Conservation (phyloP, 2,329 filamentous ascomycete genomes). For the Hypoxylon sp. region DNA sequence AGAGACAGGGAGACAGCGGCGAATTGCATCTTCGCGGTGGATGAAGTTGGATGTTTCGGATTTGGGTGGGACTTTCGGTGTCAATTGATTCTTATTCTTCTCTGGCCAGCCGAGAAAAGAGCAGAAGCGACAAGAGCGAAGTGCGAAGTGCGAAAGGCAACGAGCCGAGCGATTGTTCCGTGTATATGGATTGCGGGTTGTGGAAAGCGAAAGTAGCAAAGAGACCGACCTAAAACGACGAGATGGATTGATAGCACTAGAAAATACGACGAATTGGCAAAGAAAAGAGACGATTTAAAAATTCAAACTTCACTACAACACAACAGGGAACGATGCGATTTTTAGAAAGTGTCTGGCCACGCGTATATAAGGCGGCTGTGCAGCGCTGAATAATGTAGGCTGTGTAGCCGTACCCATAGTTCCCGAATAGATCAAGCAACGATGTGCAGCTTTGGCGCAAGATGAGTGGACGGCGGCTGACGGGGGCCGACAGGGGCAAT, state of each 20-base stretch:
- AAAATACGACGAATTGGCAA: slow-evolving; percentile 19
- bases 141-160: background rate
- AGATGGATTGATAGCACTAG: slow-evolving; percentile 11
- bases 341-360: slow-evolving; percentile 2
- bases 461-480: slow-evolving; percentile 26
- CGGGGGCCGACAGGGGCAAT: background rate
- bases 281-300: slow-evolving; percentile 24
- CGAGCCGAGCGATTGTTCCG: slow-evolving; percentile 17
- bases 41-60: slow-evolving; percentile 8
- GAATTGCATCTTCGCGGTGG: slow-evolving; percentile 46
- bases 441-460: slow-evolving; percentile 32
- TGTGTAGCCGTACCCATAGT: slow-evolving; percentile 36
- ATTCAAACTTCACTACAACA: slow-evolving; percentile 12
- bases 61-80: slow-evolving; percentile 5
- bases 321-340: slow-evolving; percentile 8
- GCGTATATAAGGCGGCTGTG: slow-evolving; percentile 27
- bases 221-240: slow-evolving; percentile 15
- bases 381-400: slow-evolving; percentile 30
- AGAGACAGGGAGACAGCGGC: slow-evolving; percentile 43
- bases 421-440: slow-evolving; percentile 22
- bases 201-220: slow-evolving; percentile 21
- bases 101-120: slow-evolving; percentile 42
- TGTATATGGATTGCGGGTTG: background rate
- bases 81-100: slow-evolving; percentile 11
- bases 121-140: slow-evolving; percentile 3